Evolutionary conservation across 106 monocot species (phyloP).

Genomic region (Dioscorea zingiberensis): DNA sequence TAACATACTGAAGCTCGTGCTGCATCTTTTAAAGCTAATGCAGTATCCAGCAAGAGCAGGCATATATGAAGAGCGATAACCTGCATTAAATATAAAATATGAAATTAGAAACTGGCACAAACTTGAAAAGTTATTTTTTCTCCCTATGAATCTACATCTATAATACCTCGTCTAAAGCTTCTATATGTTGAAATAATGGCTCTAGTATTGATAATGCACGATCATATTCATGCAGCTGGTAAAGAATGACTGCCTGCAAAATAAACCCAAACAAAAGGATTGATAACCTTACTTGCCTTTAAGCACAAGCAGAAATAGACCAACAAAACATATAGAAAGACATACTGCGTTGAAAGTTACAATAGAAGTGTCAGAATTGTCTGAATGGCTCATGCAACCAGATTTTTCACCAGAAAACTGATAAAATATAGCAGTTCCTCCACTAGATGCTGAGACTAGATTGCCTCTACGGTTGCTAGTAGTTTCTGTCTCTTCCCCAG

Average conservation of each 20-base stretch:
- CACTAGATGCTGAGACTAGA: conserved; percentile 40
- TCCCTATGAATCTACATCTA: background rate
- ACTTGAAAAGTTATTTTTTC: background rate
- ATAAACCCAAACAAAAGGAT: background rate
- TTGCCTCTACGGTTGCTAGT: conserved; percentile 25
- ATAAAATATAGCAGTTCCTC: conserved; percentile 27
- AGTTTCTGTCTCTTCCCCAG: conserved; percentile 44
- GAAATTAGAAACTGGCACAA: background rate
- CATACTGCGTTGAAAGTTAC: conserved; percentile 70
- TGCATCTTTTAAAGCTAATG: conserved; percentile 65
- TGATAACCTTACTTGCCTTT: background rate
- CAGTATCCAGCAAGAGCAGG: conserved; percentile 79
- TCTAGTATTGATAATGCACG: conserved; percentile 53
- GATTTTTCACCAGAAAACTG: conserved; percentile 40
- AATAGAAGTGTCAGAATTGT: conserved; percentile 58
- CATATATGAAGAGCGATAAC: conserved; percentile 75
- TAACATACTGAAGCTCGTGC: conserved; percentile 72
- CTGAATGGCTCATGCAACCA: conserved; percentile 27
- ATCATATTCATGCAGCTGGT: conserved; percentile 70
- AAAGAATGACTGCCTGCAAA: conserved; percentile 73
- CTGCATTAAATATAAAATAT: conserved; percentile 32
- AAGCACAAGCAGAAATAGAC: background rate
- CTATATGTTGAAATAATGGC: conserved; percentile 65
- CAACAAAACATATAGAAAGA: background rate
- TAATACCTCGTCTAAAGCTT: conserved; percentile 85